Evolutionary conservation across 495 filamentous ascomycete genomes (phyloP), one percentile per base, ranked within the genome.

Genomic region (Penicillium macrosclerotiorum): DNA sequence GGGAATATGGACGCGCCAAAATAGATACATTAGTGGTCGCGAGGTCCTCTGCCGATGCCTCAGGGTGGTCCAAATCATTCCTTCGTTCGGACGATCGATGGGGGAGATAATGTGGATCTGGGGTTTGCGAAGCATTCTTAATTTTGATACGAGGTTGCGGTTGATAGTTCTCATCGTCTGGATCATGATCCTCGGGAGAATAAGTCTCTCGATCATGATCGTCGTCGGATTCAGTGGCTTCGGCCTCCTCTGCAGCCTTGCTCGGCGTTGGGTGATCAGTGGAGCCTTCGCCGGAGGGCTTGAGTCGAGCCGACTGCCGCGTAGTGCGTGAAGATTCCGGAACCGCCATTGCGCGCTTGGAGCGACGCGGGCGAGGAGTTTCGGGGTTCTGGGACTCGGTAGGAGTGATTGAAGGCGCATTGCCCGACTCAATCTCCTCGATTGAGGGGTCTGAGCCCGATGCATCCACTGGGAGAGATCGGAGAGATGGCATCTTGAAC

Each of bases 261-360:
- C 47, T 45, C 5, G 50, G 50, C 17, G 47, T 54, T 4, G 38
- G 16, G 26, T 71, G 62, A 19, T 49, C 42, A 2, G 44, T 43
- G 8, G 37, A 18, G 7, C 45, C 29, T 17, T 59, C 44, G 16
- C 23, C 54, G 29, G 59, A 50, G 2, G 59, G 44, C 45, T 55
- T 68, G 14, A 68, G 49, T 41, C 68, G 57, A 14, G 65, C 56
- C 2, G 71, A 71, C 38, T 66, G 62, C 18, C 70, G 62, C 7
- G 67, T 70, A 17, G 63, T 64, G 16, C 66, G 59, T 6, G 69
- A 69, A 8, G 68, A 69, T 46, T 70, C 68, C 14, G 67, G 66
- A 5, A 64, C 60, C 32, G 47, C 48, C 44, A 54, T 31, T 1
- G 53, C 43, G 8, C 57, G 50, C 45, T 55, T 53, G 20, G 52